A percentile compares a stretch with the other conserved stretches of the same genome.
phyloP scores from a whole-genome alignment of 2,329 filamentous ascomycete genomes.

The Tolypocladium endophyticum region DNA sequence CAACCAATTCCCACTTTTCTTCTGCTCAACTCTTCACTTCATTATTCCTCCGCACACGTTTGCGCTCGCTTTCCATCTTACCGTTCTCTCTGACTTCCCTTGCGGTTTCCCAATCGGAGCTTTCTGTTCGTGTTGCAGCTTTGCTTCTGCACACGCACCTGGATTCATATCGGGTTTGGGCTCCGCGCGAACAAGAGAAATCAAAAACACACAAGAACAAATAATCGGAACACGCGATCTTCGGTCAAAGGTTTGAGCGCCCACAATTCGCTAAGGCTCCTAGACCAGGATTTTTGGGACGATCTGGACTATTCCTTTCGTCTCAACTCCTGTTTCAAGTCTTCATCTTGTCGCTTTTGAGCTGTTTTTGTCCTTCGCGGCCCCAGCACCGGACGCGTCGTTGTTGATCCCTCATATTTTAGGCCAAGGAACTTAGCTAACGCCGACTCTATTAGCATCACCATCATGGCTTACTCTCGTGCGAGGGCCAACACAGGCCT shows the following conservation, averaged over 20 bases:
- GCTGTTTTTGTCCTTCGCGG: not conserved
- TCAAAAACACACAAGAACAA: not conserved
- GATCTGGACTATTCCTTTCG: not conserved
- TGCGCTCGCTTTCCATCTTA: not conserved
- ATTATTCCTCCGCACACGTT: not conserved
- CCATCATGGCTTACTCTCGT: not conserved
- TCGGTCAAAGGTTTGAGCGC: not conserved
- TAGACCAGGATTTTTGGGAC: not conserved
- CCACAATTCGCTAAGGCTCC: not conserved
- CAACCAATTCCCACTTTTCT: not conserved
- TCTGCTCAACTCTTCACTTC: not conserved
- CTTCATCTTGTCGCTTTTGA: no score
- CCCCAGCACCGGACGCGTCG: no score
- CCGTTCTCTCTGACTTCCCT: not conserved
- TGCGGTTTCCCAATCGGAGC: not conserved
- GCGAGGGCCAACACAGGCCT: not conserved
- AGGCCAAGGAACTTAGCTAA: not conserved
- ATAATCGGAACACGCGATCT: not conserved
- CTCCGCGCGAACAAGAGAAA: not conserved
- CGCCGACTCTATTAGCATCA: not conserved
- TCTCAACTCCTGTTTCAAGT: not conserved
- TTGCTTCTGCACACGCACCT: not conserved
- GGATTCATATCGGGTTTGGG: not conserved
- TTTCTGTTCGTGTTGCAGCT: no score
- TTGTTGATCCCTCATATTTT: not conserved